Conservation (phyloP, 2,329 filamentous ascomycete species). For the Trichoderma koningiopsis region DNA sequence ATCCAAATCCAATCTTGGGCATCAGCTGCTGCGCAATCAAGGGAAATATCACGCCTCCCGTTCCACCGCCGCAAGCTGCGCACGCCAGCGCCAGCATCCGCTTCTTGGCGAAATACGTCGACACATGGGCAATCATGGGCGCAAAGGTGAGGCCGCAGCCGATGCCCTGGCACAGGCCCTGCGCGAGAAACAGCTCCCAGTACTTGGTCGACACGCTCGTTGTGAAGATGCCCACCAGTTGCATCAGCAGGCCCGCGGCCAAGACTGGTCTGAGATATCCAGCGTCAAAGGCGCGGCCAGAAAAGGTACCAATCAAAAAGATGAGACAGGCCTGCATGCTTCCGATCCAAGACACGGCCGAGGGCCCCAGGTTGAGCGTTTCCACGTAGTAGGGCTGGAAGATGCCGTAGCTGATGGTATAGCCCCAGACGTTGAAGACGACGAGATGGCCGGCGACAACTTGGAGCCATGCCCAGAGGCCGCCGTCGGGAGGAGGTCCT, state of each 20-base stretch:
- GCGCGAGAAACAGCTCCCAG: slow-evolving; percentile 53
- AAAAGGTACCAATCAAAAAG: slow-evolving; percentile 44
- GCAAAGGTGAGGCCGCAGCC: slow-evolving; percentile 58
- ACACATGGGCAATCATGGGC: slow-evolving; percentile 55
- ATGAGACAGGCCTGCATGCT: slow-evolving; percentile 50
- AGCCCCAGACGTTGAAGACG: slow-evolving; percentile 45
- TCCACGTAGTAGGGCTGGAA: slow-evolving; percentile 45
- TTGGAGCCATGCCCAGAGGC: slow-evolving; percentile 43
- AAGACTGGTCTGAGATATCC: slow-evolving; percentile 44
- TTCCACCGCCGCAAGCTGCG: slow-evolving; percentile 60
- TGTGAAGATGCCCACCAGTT: slow-evolving; percentile 49
- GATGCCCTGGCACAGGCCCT: slow-evolving; percentile 60
- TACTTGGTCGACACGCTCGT: slow-evolving; percentile 47
- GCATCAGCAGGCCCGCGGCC: slow-evolving; percentile 43
- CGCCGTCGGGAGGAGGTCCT: slow-evolving; percentile 41
- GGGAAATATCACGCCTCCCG: slow-evolving; percentile 66
- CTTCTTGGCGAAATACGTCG: slow-evolving; percentile 64
- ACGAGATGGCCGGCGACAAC: slow-evolving; percentile 43
- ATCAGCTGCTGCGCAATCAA: slow-evolving; percentile 58
- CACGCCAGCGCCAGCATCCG: slow-evolving; percentile 62
- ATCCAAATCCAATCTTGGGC: slow-evolving; percentile 62
- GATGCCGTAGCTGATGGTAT: slow-evolving; percentile 44
- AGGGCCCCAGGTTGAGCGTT: slow-evolving; percentile 37
- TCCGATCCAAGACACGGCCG: slow-evolving; percentile 52
- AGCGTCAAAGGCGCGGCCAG: slow-evolving; percentile 46